Conservation (phyloP, 129 eudicot genomes). For the Calendula officinalis region DNA sequence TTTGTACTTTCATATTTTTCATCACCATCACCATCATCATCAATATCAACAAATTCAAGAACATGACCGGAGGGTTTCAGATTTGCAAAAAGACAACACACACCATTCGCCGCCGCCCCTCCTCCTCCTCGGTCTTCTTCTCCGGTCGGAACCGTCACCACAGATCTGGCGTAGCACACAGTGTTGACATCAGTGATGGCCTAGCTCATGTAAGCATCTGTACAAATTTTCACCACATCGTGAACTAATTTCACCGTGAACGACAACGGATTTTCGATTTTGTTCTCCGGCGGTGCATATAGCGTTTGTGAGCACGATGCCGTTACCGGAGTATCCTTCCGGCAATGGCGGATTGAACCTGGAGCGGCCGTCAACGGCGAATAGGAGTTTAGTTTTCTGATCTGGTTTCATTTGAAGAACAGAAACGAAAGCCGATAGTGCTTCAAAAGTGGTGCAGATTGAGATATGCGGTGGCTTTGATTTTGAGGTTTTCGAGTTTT, state of each 20-base stretch:
- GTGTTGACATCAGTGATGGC: conserved; percentile 76
- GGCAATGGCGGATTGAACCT: conserved; percentile 77
- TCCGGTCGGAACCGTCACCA: too few relatives aligned
- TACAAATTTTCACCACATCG: conserved; percentile 60
- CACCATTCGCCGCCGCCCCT: too few relatives aligned
- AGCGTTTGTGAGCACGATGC: conserved; percentile 69
- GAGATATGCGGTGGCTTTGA: conserved; percentile 40
- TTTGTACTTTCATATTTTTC: too few relatives aligned
- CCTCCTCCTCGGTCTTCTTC: too few relatives aligned
- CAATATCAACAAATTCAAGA: too few relatives aligned
- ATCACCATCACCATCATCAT: too few relatives aligned
- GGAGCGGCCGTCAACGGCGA: conserved; percentile 86
- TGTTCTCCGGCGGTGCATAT: conserved; percentile 65
- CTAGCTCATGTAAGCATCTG: conserved; percentile 75
- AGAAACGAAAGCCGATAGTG: conserved; percentile 88
- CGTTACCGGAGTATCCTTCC: conserved; percentile 71
- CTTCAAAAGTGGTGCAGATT: conserved; percentile 80
- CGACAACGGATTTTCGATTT: conserved; percentile 48
- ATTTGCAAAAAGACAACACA: too few relatives aligned
- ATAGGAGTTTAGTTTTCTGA: conserved; percentile 79
- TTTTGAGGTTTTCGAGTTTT: conserved; percentile 55
- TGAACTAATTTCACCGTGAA: conserved; percentile 61
- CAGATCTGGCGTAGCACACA: too few relatives aligned
- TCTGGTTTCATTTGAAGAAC: conserved; percentile 61
- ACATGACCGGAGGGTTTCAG: too few relatives aligned